These are phyloP conservation scores for Globisporangium okanoganense DNA, from an alignment of 352 stramenopile genomes.

Conservation along the genomic window DNA sequence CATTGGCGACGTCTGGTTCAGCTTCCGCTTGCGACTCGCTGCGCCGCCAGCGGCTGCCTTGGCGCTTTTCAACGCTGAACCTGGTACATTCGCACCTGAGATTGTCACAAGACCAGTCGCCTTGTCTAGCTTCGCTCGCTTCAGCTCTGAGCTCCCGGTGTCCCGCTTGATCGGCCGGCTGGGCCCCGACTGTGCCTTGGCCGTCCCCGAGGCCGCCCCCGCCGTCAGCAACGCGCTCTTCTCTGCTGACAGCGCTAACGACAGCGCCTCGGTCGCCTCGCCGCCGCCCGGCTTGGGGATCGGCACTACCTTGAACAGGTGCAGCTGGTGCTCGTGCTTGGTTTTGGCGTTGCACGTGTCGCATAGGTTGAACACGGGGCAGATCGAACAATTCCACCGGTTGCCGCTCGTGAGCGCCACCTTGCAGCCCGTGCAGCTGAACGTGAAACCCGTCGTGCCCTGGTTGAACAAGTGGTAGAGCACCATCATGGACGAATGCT, in stretches of 20 bases:
- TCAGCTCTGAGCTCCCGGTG: constrained; percentile 37
- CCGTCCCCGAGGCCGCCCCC: not conserved
- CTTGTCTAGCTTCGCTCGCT: constrained; percentile 37
- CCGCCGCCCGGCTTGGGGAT: constrained; percentile 54
- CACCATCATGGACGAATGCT: constrained; percentile 86
- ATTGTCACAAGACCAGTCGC: constrained; percentile 10
- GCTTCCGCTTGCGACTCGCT: constrained; percentile 67
- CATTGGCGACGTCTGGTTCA: constrained; percentile 38
- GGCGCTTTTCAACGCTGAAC: constrained; percentile 11
- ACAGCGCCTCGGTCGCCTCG: constrained; percentile 31
- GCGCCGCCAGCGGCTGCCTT: constrained; percentile 21
- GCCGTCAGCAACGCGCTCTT: not conserved
- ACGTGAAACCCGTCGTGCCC: constrained; percentile 97
- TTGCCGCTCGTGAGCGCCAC: constrained; percentile 93
- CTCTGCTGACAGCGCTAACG: constrained; percentile 2
- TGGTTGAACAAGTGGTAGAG: constrained; percentile 89
- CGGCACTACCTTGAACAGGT: constrained; percentile 91
- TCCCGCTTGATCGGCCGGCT: constrained; percentile 36
- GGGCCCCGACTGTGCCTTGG: not conserved
- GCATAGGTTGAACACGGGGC: constrained; percentile 95
- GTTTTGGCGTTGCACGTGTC: constrained; percentile 92
- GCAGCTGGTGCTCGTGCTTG: constrained; percentile 91
- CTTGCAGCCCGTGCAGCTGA: constrained; percentile 94
- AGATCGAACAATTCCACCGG: constrained; percentile 95
- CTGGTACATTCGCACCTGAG: not conserved